Evolutionary conservation across 2,329 filamentous ascomycete genomes (phyloP), one percentile per base, ranked within the genome.

Genomic region (Amylocarpus encephaloides): DNA sequence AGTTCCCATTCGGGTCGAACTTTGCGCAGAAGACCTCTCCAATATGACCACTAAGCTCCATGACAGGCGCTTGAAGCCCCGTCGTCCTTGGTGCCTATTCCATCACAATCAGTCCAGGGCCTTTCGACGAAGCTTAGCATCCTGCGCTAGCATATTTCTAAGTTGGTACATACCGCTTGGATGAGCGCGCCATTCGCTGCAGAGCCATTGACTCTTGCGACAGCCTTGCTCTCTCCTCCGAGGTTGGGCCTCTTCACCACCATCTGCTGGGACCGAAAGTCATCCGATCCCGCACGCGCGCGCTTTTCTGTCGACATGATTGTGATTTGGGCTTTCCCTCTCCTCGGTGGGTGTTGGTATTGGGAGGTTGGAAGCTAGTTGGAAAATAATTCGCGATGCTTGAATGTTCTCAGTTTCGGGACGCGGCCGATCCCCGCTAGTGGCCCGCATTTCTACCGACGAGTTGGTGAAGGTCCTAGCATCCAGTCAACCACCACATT

Each of bases 241-340:
- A 82, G 69, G 67, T 93, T 95, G 67, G 92, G 90, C 67, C 92
- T 79, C 75, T 97, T 98, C 55, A 97, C 85, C 6, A 90, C 81
- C 60, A 92, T 78, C 69, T 95, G 88, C 43, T 83, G 82, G 19
- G 82, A 82, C 62, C 84, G 81, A 60, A 92, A 92, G 53, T 88
- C 86, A 60, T 86, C 85, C 10, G 45, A 47, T 54, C 87, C 83
- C n/a, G 91, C 90, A 36, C 45, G 45, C 52, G 90, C 86, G 66
- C 93, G 82, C 73, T 98, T 97, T 71, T 95, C 91, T 56, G 86
- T 79, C 32, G 90, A 89, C 91, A 95, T 96, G 52, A 51, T 63
- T 50, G 35, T 18, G 36, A 22, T 11, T 48, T 43, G 9, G n/a
- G 29, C 3, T 36, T 22, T 6, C n/a, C 12, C n/a, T 26, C 16